Conservation (phyloP, 306 rosid species). For the Trifolium repens region DNA sequence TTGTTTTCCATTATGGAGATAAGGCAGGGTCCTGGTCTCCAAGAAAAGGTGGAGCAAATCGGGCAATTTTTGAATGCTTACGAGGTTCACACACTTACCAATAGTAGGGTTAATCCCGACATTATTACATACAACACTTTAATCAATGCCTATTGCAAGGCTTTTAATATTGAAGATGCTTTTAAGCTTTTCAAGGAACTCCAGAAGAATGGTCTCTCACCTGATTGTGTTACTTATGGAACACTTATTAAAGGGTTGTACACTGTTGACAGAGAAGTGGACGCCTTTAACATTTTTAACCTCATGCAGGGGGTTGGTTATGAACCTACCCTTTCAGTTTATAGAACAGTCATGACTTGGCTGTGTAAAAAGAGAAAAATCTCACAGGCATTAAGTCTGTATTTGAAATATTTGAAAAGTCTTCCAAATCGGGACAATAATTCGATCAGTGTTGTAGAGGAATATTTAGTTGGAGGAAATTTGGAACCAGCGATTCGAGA, state of each 20-base stretch:
- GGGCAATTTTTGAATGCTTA: too few species aligned
- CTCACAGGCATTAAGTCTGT: constrained; percentile 57
- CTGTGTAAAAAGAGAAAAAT: constrained; percentile 60
- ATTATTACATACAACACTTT: too few species aligned
- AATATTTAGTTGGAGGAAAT: constrained; percentile 53
- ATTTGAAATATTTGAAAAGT: constrained; percentile 64
- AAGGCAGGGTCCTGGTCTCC: too few species aligned
- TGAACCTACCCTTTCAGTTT: constrained; percentile 51
- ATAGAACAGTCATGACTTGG: constrained; percentile 76
- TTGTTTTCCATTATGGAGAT: too few species aligned
- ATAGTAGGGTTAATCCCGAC: too few species aligned
- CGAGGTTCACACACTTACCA: too few species aligned
- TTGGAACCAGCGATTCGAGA: constrained; percentile 57
- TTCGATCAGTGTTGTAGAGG: constrained; percentile 52
- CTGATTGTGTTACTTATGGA: too few species aligned
- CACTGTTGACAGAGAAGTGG: constrained; percentile 61
- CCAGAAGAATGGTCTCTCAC: too few species aligned
- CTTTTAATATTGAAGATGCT: too few species aligned
- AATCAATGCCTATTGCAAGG: too few species aligned
- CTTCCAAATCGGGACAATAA: constrained; percentile 49
- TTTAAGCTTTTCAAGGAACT: too few species aligned
- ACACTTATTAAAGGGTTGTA: constrained; percentile 76
- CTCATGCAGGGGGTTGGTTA: constrained; percentile 63
- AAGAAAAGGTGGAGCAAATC: too few species aligned
- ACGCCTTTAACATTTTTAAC: constrained; percentile 59